These are phyloP conservation scores for Stereocaulon alpinum DNA, from an alignment of 495 filamentous ascomycete species.

Conservation along the genomic window DNA sequence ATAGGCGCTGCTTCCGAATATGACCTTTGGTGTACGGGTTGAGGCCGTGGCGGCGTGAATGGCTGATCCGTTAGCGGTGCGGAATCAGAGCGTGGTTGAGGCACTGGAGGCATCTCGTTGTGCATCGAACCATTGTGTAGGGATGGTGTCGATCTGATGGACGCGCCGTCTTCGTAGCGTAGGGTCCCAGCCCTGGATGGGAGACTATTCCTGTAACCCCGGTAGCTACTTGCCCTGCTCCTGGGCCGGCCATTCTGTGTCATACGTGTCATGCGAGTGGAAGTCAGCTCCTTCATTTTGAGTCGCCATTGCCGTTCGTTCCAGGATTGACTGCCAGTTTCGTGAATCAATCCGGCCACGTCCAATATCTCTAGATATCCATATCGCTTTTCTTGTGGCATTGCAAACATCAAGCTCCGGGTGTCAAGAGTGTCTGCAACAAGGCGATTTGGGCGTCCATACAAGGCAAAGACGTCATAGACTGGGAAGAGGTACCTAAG, in stretches of 20 bases:
- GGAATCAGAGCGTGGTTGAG: conserved; percentile 28
- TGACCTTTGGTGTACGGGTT: conserved; percentile 27
- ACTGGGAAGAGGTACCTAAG: conserved; percentile 89
- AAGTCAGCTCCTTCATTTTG: conserved; percentile 80
- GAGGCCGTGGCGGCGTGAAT: conserved; percentile 23
- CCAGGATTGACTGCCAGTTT: conserved; percentile 68
- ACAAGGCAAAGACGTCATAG: conserved; percentile 86
- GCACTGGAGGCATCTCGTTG: conserved; percentile 19
- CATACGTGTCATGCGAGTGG: conserved; percentile 53
- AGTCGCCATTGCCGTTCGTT: conserved; percentile 82
- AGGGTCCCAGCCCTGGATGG: conserved; percentile 41
- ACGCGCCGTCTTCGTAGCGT: conserved; percentile 55
- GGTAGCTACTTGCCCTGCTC: conserved; percentile 50
- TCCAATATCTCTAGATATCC: conserved; percentile 87
- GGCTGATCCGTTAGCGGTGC: conserved; percentile 33
- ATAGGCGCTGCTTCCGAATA: conserved; percentile 25
- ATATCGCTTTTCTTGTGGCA: conserved; percentile 79
- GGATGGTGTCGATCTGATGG: conserved; percentile 46
- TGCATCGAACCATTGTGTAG: conserved; percentile 37
- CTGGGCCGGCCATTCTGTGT: conserved; percentile 38
- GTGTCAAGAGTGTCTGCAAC: conserved; percentile 78
- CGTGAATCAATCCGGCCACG: conserved; percentile 66
- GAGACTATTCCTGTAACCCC: conserved; percentile 59
- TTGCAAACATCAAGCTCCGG: conserved; percentile 94
- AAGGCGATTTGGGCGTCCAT: conserved; percentile 79